phyloP scores from a whole-genome alignment of 352 stramenopile genomes.

The Globisporangium spinosum region DNA sequence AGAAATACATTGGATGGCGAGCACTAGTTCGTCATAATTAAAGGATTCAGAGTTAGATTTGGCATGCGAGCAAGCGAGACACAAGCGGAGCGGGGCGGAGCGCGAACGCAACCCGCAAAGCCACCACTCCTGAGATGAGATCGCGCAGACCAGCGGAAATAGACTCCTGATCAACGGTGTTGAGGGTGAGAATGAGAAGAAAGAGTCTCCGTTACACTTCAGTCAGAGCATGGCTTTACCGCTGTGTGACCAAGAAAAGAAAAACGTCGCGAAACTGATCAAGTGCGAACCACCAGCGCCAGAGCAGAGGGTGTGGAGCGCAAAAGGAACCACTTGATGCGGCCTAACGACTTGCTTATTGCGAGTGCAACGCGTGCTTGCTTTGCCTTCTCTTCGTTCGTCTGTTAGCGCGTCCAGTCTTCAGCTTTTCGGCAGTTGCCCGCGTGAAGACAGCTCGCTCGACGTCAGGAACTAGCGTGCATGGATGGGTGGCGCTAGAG shows the following conservation, averaged over 20 bases:
- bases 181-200: constrained; percentile 1
- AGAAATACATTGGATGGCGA: not conserved
- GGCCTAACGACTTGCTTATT: not conserved
- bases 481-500: constrained; percentile 7
- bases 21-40: not conserved
- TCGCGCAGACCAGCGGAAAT: not conserved
- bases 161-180: not conserved
- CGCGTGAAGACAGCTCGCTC: not conserved
- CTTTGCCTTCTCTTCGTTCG: not conserved
- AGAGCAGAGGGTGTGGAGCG: not conserved
- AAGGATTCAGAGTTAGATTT: not conserved
- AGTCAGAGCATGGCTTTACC: not conserved
- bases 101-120: not conserved
- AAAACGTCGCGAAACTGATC: constrained; percentile 3
- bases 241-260: not conserved
- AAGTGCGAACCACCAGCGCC: not conserved
- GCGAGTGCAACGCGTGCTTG: not conserved
- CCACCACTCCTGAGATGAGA: not conserved
- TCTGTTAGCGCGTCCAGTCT: not conserved
- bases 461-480: not conserved
- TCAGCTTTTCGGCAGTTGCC: not conserved
- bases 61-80: not conserved
- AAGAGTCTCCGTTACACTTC: not conserved
- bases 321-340: not conserved
- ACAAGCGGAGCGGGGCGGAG: not conserved